These are phyloP conservation scores for Torulaspora quercuum DNA, from an alignment of 805 yeast species.

Conservation along the genomic window DNA sequence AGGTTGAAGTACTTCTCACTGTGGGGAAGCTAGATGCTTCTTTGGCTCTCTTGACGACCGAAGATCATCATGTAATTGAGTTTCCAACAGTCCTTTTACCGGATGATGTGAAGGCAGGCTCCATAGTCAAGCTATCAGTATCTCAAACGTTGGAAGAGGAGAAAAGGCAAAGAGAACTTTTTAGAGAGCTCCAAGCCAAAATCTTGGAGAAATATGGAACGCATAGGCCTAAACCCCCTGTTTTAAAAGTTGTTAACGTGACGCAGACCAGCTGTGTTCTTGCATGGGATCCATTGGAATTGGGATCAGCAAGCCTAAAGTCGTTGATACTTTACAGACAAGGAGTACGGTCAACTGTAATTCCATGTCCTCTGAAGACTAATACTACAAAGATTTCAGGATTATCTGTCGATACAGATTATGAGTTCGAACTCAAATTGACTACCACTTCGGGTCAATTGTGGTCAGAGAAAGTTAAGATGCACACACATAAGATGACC, in stretches of 20 bases:
- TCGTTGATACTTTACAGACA: constrained; percentile 69
- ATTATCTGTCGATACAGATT: constrained; percentile 78
- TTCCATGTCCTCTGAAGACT: constrained; percentile 77
- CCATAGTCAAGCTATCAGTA: constrained; percentile 81
- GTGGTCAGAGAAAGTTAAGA: constrained; percentile 60
- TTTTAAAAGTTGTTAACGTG: constrained; percentile 63
- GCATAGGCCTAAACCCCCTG: constrained; percentile 67
- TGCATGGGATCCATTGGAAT: constrained; percentile 84
- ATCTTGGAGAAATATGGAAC: constrained; percentile 71
- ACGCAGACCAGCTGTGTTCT: constrained; percentile 94
- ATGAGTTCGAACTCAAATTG: constrained; percentile 72
- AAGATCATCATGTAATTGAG: constrained; percentile 90
- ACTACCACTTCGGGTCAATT: constrained; percentile 89
- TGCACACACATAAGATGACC: constrained; percentile 92
- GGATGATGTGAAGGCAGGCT: constrained; percentile 85
- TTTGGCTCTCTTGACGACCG: constrained; percentile 81
- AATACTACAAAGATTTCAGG: constrained; percentile 88
- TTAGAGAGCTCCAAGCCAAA: constrained; percentile 65
- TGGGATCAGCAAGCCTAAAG: constrained; percentile 79
- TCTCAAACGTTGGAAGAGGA: constrained; percentile 73
- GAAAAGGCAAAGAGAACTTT: constrained; percentile 51
- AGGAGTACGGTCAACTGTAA: constrained; percentile 62
- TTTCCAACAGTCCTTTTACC: constrained; percentile 95
- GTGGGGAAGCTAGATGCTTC: constrained; percentile 97
- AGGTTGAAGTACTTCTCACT: constrained; percentile 83